Base-by-base conservation (phyloP, 2,329 filamentous ascomycete genomes). In the Colletotrichum costaricense region DNA sequence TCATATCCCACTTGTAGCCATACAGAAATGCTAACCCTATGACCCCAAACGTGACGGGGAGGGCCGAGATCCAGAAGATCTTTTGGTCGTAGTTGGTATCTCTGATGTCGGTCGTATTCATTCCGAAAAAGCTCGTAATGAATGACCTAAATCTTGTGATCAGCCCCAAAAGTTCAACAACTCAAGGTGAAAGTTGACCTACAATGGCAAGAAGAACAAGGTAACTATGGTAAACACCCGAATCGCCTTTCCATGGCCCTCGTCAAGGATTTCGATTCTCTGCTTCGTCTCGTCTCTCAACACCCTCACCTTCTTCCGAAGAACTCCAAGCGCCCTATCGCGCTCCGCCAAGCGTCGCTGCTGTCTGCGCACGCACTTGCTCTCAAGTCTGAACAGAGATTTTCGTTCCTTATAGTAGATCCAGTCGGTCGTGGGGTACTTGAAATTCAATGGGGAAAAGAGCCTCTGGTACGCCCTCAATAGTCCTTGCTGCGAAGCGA, bases 51-150 rank as follows among this genome's bases (percentile, higher is more conserved):
- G 84, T 86, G 1, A 85, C 78, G 1, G 84, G 83, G 4, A 86
- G 59, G 0, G 83, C 82, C 0, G 79, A 79, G 3, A 78, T 80
- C 85, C 84, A 87, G 75, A 84, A 86, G 3, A 82, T 76, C 78
- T 79, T 81, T 75, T 86, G 83, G 11, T 78, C 79, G 1, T 78
- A 72, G 5, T 81, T 76, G 76, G 83, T 83, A 69, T 86, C 79
- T 24, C 84, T 79, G 7, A 86, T 78, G 73, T 85, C 85, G 24
- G 78, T 77, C 4, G 84, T 84, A 75, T 86, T 86, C 82, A 86
- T 86, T 28, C 84, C 84, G 73, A 86, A 80, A 65, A 84, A 81
- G 64, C 80, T 81, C 4, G 79, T 78, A 28, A 83, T 78, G 59
- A 77, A 76, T 11, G 76, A 77, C 19, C 76, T 77, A 38, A 19